phyloP scores from a whole-genome alignment of 768 basidiomycete species.

The Mycena leptocephala region DNA sequence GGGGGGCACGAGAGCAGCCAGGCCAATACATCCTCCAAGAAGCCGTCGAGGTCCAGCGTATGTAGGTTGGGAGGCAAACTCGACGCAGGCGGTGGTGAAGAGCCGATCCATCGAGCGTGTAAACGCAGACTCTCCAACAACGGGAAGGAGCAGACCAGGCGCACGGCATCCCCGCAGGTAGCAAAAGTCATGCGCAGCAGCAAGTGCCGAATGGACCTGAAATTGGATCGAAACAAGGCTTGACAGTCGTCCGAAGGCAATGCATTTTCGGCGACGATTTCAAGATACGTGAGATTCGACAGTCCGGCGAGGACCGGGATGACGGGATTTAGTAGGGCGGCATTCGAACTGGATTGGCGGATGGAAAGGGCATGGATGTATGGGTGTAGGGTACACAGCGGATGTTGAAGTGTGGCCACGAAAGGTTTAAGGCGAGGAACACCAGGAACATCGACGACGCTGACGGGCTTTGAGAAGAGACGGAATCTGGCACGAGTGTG shows the following conservation, averaged over 20 bases:
- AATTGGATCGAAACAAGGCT: conserved; percentile 8
- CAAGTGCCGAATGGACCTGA: conserved; percentile 26
- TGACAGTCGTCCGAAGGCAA: conserved; percentile 18
- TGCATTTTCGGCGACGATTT: conserved; percentile 23
- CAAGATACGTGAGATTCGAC: conserved; percentile 30
- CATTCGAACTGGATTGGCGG: neutral
- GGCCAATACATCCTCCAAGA: conserved; percentile 23
- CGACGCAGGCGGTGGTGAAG: neutral
- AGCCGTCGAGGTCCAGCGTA: conserved; percentile 28
- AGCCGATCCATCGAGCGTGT: conserved; percentile 28
- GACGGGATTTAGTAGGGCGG: conserved; percentile 19
- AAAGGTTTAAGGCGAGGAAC: conserved; percentile 26
- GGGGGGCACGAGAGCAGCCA: conserved; percentile 31
- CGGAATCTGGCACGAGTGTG: conserved; percentile 30
- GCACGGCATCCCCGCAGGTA: conserved; percentile 25
- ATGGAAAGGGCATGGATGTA: conserved; percentile 31
- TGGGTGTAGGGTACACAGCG: conserved; percentile 25
- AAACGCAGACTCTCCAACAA: conserved; percentile 28
- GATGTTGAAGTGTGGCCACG: conserved; percentile 20
- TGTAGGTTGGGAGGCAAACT: conserved; percentile 26
- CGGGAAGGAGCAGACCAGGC: conserved; percentile 33
- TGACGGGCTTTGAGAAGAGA: conserved; percentile 24
- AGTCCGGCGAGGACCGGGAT: conserved; percentile 24
- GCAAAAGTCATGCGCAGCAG: conserved; percentile 24
- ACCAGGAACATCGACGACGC: conserved; percentile 23